Evolutionary conservation across 202 grass and related monocot genomes (phyloP), one percentile per base, ranked within the genome.

Genomic region (Carex arenaria): DNA sequence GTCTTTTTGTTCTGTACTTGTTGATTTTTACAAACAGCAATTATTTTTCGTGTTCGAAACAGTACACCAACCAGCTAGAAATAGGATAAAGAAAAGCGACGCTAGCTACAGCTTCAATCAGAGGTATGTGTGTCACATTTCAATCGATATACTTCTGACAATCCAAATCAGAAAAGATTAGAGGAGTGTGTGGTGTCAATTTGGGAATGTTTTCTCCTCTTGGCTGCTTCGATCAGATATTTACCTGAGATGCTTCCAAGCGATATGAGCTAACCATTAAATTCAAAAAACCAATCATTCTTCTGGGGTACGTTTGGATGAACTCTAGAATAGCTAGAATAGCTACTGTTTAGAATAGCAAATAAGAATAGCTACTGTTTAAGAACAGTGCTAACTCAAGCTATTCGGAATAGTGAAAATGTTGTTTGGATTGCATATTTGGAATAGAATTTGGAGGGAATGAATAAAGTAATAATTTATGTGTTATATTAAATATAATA

Each of bases 61-160:
- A n/a, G 13, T 34, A 57, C 26, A 8, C 14, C 73, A 77, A 36
- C 8, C 15, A 57, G 51, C 49, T 57, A 36, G 40, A 77, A 77
- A 77, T 31, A 36, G 52, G 72, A 57, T 49, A n/a, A 18, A 22
- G 23, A 67, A 82, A 67, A 68, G 61, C 64, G 80, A 82, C 61
- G 14, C 36, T 34, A 38, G 14, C 36, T 34, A 38, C 49, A 17
- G 19, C 7, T 63, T 65, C 57, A 80, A 51, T 73, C 43, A 82
- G 61, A 36, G 40, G 61, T 68, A 49, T 52, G 7, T 66, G 15
- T 51, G 43, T 82, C 61, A 28, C 51, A 68, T 82, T 82, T 82
- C 42, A 82, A 82, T 67, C 13, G 63, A 36, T 68, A 34, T 66
- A 55, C 43, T 68, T 55, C 2, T 56, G 43, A 40, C 59, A 67